These are phyloP conservation scores for Claviceps sp. DNA, from an alignment of 2,329 filamentous ascomycete species.

Conservation along the genomic window DNA sequence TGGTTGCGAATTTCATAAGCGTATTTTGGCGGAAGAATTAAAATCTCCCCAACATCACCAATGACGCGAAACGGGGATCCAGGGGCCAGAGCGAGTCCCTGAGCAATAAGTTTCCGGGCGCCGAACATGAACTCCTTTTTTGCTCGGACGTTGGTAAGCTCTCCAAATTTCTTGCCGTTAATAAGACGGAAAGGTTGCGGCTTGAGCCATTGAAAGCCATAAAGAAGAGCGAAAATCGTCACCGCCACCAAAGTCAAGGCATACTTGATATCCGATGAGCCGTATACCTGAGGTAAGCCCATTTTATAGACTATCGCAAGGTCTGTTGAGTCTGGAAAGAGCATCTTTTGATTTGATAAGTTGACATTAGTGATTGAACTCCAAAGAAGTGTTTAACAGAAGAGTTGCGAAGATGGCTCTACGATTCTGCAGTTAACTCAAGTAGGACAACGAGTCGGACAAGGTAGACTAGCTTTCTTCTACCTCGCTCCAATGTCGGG, in stretches of 20 bases:
- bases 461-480: background rate
- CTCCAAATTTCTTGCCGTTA: background rate
- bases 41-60: conserved; percentile 1
- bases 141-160: background rate
- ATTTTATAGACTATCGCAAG: background rate
- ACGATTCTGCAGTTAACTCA: background rate
- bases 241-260: background rate
- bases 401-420: background rate
- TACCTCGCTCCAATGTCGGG: background rate
- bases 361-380: no score
- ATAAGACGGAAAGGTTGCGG: background rate
- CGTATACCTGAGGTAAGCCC: background rate
- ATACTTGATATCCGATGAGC: background rate
- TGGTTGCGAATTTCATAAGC: conserved; percentile 3
- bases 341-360: background rate
- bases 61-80: background rate
- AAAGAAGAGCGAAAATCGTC: background rate
- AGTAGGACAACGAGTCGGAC: background rate
- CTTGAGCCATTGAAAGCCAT: background rate
- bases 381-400: background rate
- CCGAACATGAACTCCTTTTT: background rate
- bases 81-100: background rate
- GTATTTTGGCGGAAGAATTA: background rate
- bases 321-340: background rate
- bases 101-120: background rate